A percentile compares a stretch with the other conserved stretches of the same genome.
phyloP scores from a whole-genome alignment of 2,329 filamentous ascomycete species.

The Pseudocercospora fijiensis region DNA sequence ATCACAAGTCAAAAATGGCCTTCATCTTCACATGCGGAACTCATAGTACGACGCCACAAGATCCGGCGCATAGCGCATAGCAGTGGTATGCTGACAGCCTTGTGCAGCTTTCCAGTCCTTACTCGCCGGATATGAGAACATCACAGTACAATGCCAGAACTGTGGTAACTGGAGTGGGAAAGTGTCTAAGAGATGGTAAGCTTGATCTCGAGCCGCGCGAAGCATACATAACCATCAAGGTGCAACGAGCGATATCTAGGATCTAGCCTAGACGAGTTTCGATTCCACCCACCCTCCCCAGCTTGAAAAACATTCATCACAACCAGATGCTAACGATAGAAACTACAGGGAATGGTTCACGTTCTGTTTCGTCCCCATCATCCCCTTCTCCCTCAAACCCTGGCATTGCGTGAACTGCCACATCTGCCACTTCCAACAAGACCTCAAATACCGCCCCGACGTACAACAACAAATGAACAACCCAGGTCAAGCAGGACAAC shows the following conservation, averaged over 20 bases:
- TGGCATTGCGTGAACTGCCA: constrained; percentile 65
- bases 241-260: constrained; percentile 7
- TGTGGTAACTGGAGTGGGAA: constrained; percentile 52
- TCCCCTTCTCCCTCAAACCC: constrained; percentile 64
- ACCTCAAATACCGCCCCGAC: constrained; percentile 47
- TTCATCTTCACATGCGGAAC: constrained; percentile 54
- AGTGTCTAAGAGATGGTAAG: constrained; percentile 48
- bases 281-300: background rate
- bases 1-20: constrained; percentile 26
- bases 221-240: constrained; percentile 13
- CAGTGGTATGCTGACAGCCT: constrained; percentile 11
- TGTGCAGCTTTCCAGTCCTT: constrained; percentile 47
- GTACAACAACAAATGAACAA: constrained; percentile 40
- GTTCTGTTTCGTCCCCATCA: constrained; percentile 47
- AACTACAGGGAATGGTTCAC: constrained; percentile 64
- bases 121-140: constrained; percentile 50
- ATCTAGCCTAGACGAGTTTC: background rate
- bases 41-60: constrained; percentile 42
- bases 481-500: constrained; percentile 23
- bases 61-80: constrained; percentile 4
- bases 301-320: too few relatives aligned
- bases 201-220: background rate
- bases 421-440: constrained; percentile 74
- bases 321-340: background rate
- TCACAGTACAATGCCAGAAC: constrained; percentile 54